phyloP scores from a whole-genome alignment of 2,329 filamentous ascomycete species.

The Cadophora malorum region DNA sequence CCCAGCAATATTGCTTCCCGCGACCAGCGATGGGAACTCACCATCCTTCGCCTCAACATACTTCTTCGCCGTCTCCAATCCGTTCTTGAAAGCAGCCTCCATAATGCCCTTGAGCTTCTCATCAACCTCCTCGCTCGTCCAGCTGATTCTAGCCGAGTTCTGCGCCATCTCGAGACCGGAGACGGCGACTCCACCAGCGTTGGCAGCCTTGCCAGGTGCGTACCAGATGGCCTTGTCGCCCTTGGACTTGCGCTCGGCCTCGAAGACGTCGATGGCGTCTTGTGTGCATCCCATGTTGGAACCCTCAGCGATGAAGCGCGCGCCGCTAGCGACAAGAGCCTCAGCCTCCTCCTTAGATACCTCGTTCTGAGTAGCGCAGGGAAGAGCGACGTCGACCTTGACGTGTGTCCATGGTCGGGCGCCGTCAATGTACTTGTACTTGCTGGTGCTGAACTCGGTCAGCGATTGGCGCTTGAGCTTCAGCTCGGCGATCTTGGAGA shows the following conservation, averaged over 20 bases:
- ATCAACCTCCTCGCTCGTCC: conserved; percentile 91
- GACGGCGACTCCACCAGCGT: conserved; percentile 96
- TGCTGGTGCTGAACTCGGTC: conserved; percentile 71
- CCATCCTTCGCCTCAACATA: conserved; percentile 81
- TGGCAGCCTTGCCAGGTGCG: conserved; percentile 94
- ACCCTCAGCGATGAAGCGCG: conserved; percentile 90
- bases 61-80: conserved; percentile 85
- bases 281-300: conserved; percentile 99
- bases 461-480: conserved; percentile 89
- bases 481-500: conserved; percentile 79
- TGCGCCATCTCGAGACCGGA: conserved; percentile 99
- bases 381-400: conserved; percentile 88
- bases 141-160: conserved; percentile 86
- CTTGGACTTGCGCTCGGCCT: conserved; percentile 76
- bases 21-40: conserved; percentile 87
- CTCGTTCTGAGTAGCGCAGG: conserved; percentile 97
- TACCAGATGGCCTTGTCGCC: conserved; percentile 83
- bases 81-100: conserved; percentile 91
- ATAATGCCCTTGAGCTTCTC: conserved; percentile 91
- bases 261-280: conserved; percentile 92
- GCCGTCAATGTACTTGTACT: conserved; percentile 86
- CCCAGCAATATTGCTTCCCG: conserved; percentile 95
- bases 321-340: conserved; percentile 76
- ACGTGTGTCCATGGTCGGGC: conserved; percentile 92
- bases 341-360: conserved; percentile 90